These are phyloP conservation scores for Alloteropsis semialata DNA, from an alignment of 176 grass and related monocot genomes.

Conservation along the genomic window DNA sequence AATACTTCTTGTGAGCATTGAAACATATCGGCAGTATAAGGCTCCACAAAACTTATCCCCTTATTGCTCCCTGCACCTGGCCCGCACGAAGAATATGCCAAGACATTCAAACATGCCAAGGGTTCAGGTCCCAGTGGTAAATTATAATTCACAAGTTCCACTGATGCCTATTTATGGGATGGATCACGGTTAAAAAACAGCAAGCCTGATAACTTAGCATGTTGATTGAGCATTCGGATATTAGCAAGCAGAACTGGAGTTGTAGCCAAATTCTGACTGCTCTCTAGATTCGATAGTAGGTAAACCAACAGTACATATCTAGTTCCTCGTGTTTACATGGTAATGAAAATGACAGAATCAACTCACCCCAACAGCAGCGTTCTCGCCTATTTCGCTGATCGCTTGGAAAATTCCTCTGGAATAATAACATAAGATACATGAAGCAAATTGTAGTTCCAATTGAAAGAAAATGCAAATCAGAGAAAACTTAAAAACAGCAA, in stretches of 20 bases:
- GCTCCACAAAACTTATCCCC: too few relatives aligned
- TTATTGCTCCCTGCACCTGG: not conserved
- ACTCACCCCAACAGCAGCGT: constrained; percentile 52
- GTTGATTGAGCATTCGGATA: not conserved
- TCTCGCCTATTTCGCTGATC: constrained; percentile 21
- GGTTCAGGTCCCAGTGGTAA: not conserved
- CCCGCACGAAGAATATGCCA: not conserved
- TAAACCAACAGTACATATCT: not conserved
- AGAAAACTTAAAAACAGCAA: not conserved
- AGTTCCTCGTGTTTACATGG: not conserved
- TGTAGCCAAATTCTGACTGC: not conserved
- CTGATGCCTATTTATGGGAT: not conserved
- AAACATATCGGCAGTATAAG: not conserved
- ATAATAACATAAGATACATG: constrained; percentile 5
- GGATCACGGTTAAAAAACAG: not conserved
- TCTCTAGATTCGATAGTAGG: not conserved
- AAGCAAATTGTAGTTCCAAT: not conserved
- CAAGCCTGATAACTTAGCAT: not conserved
- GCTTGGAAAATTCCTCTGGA: constrained; percentile 60
- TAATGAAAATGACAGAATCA: not conserved
- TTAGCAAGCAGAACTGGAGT: not conserved
- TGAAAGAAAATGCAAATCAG: not conserved
- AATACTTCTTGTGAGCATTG: not conserved
- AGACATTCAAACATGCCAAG: not conserved
- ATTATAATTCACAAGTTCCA: not conserved